Percentiles rank a stretch among this genome's conserved stretches.
These are phyloP conservation scores for Volvariella surrecta DNA, from an alignment of 1,284 basidiomycete species.

Conservation along the genomic window DNA sequence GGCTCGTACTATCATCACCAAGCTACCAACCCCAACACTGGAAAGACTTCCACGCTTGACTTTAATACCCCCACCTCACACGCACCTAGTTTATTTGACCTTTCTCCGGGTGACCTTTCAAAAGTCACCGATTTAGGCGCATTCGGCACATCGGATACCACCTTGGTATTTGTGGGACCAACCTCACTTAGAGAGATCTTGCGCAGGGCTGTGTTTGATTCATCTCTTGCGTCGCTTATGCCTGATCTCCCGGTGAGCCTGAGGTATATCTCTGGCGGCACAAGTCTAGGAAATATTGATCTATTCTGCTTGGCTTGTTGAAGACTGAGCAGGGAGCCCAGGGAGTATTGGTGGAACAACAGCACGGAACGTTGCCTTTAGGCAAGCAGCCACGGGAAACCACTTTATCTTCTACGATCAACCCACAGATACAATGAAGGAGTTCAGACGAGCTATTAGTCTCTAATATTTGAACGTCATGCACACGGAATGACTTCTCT, in stretches of 20 bases:
- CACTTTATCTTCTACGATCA: conserved; percentile 1
- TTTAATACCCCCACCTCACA: neutral
- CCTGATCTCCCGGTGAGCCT: neutral
- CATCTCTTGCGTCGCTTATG: neutral
- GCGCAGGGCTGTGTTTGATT: neutral
- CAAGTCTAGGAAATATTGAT: neutral
- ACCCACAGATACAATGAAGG: neutral
- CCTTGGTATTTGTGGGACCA: neutral
- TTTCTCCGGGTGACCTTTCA: neutral
- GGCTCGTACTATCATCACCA: neutral
- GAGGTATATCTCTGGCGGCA: neutral
- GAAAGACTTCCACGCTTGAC: neutral
- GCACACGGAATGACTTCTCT: no score
- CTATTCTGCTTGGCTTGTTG: neutral
- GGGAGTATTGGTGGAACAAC: neutral
- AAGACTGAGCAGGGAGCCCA: no score
- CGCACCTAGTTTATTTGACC: neutral
- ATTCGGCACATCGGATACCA: neutral
- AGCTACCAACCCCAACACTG: neutral
- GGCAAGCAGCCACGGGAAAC: neutral
- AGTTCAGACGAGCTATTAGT: neutral
- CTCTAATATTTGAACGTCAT: no score
- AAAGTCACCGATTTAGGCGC: neutral
- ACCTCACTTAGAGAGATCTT: neutral
- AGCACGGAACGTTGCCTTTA: neutral